Percentiles rank a stretch among this genome's conserved stretches.
Evolutionary conservation across 352 stramenopile species (phyloP).

Genomic region (Phytophthora pinifolia): DNA sequence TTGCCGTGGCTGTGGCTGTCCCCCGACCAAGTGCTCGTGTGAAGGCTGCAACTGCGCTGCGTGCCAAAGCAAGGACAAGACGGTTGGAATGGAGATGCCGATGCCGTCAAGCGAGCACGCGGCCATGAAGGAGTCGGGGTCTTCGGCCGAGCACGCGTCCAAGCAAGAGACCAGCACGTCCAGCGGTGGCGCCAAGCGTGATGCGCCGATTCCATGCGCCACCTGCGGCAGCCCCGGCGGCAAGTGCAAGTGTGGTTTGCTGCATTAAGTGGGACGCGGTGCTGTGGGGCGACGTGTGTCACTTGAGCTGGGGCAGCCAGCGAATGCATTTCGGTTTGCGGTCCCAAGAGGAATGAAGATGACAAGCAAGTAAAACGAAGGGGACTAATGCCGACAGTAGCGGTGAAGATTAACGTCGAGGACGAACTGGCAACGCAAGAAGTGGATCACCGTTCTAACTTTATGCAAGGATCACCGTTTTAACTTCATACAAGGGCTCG

Average conservation of each 20-base stretch:
- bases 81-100: constrained; percentile 2
- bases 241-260: constrained; percentile 31
- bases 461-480: too few relatives aligned
- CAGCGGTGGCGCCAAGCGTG: neutral
- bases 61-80: constrained; percentile 8
- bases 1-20: constrained; percentile 29
- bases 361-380: neutral
- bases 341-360: neutral
- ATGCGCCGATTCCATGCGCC: constrained; percentile 2
- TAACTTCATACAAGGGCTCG: too few relatives aligned
- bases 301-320: neutral
- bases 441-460: too few relatives aligned
- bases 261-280: too few relatives aligned
- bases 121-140: neutral
- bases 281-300: neutral
- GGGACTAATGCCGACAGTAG: constrained; percentile 2
- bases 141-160: constrained; percentile 1
- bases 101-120: constrained; percentile 1
- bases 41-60: constrained; percentile 22
- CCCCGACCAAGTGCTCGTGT: constrained; percentile 29
- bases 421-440: neutral
- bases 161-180: constrained; percentile 5
- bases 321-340: constrained; percentile 6
- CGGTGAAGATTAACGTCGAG: constrained; percentile 3
- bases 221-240: constrained; percentile 21